Conservation (phyloP, 805 yeast species). For the Starmerella potacharoeniae region DNA sequence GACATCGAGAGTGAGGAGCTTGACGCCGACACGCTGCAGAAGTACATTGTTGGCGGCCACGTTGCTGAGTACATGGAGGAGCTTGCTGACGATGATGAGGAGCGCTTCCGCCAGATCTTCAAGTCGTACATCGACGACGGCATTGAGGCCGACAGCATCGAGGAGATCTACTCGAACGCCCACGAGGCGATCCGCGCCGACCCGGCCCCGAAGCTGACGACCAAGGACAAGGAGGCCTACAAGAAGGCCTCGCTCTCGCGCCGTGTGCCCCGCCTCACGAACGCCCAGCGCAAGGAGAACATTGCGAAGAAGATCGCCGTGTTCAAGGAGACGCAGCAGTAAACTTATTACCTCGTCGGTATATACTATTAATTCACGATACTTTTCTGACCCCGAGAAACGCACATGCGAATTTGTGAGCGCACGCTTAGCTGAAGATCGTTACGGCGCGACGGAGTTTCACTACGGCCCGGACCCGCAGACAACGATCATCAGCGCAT, state of each 20-base stretch:
- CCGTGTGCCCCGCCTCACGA: conserved; percentile 80
- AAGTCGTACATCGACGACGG: conserved; percentile 93
- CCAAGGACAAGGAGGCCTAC: conserved; percentile 93
- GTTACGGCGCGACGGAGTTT: too few species aligned
- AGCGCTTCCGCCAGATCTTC: conserved; percentile 94
- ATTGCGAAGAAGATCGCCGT: conserved; percentile 90
- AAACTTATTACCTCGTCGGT: conserved; percentile 5
- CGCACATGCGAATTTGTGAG: too few species aligned
- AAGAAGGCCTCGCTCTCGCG: conserved; percentile 92
- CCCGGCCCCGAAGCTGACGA: conserved; percentile 82
- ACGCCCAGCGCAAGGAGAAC: conserved; percentile 79
- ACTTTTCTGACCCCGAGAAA: not conserved
- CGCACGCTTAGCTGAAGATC: too few species aligned
- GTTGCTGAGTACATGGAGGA: conserved; percentile 99
- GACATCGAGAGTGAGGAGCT: conserved; percentile 97
- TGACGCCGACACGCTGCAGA: conserved; percentile 93
- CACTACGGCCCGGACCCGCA: too few species aligned
- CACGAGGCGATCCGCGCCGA: conserved; percentile 93
- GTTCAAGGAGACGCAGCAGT: conserved; percentile 31
- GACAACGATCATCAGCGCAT: too few species aligned
- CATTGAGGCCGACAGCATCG: conserved; percentile 91
- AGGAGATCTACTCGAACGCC: conserved; percentile 90
- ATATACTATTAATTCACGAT: conserved; percentile 3
- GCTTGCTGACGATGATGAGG: conserved; percentile 99
- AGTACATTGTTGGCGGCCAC: conserved; percentile 99